Evolutionary conservation across 441 rosid species (phyloP).

Genomic region (Populus hybrid): DNA sequence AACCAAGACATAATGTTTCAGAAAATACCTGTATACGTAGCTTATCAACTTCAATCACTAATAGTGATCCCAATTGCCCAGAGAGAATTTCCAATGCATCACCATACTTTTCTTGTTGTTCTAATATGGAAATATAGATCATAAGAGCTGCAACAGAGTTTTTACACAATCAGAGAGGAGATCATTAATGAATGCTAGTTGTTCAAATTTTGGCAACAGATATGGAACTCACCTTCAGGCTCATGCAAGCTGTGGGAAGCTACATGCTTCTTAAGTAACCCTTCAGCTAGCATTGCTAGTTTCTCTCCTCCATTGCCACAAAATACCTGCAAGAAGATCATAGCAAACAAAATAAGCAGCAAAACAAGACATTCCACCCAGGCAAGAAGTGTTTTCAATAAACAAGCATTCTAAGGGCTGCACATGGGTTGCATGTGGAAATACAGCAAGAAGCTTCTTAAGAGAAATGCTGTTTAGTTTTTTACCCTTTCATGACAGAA

Average conservation of each 20-base stretch:
- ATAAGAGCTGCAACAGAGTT: constrained; percentile 65
- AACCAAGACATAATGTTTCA: constrained; percentile 22
- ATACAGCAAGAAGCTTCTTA: not conserved
- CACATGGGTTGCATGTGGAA: not conserved
- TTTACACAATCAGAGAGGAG: constrained; percentile 10
- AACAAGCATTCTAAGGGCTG: not conserved
- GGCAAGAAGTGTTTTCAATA: not conserved
- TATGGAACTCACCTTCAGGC: constrained; percentile 72
- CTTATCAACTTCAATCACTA: constrained; percentile 89
- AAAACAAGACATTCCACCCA: not conserved
- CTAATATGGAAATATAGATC: constrained; percentile 90
- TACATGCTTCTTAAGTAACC: constrained; percentile 91
- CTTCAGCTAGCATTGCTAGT: constrained; percentile 83
- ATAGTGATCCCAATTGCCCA: constrained; percentile 84
- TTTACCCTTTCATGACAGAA: not conserved
- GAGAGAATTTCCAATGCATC: constrained; percentile 86
- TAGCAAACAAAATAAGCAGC: constrained; percentile 12
- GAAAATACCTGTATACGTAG: constrained; percentile 84
- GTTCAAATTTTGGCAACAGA: not conserved
- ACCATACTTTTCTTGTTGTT: constrained; percentile 75
- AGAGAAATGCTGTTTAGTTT: not conserved
- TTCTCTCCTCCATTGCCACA: constrained; percentile 91
- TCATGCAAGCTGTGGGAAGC: constrained; percentile 93
- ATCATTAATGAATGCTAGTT: constrained; percentile 1
- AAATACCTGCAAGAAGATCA: constrained; percentile 53